Percentiles rank a stretch among this genome's conserved stretches.
Conservation (phyloP, 257 asterid genomes). For the Striga asiatica region DNA sequence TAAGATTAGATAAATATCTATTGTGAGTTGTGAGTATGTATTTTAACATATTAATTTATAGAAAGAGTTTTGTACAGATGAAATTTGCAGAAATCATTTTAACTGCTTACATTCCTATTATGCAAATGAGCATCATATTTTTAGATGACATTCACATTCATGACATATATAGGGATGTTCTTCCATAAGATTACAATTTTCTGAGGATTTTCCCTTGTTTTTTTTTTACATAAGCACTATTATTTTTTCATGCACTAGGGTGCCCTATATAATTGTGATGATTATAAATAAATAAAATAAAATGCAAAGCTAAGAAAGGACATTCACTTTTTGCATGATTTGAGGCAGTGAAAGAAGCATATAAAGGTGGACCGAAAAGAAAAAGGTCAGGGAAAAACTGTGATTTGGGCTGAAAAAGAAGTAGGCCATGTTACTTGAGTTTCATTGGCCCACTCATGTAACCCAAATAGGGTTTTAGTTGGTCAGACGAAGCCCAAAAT, state of each 20-base stretch:
- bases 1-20: too few relatives aligned
- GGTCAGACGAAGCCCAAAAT: conserved; percentile 26
- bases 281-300: background rate
- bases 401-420: conserved; percentile 18
- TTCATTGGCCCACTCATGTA: conserved; percentile 22
- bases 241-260: background rate
- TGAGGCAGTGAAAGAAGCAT: conserved; percentile 2
- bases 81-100: too few relatives aligned
- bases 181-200: background rate
- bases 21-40: too few relatives aligned
- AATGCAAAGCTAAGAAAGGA: conserved; percentile 17
- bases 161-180: too few relatives aligned
- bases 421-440: conserved; percentile 22
- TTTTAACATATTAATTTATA: too few relatives aligned
- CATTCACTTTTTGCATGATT: conserved; percentile 13
- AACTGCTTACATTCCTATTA: too few relatives aligned
- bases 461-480: background rate
- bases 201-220: too few relatives aligned
- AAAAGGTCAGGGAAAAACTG: background rate
- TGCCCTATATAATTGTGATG: background rate
- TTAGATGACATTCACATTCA: too few relatives aligned
- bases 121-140: too few relatives aligned
- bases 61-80: too few relatives aligned
- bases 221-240: background rate
- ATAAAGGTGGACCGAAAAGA: background rate